A percentile compares a stretch with the other conserved stretches of the same genome.
phyloP scores from a whole-genome alignment of 2,329 filamentous ascomycete genomes.

The Trichoderma sp. region DNA sequence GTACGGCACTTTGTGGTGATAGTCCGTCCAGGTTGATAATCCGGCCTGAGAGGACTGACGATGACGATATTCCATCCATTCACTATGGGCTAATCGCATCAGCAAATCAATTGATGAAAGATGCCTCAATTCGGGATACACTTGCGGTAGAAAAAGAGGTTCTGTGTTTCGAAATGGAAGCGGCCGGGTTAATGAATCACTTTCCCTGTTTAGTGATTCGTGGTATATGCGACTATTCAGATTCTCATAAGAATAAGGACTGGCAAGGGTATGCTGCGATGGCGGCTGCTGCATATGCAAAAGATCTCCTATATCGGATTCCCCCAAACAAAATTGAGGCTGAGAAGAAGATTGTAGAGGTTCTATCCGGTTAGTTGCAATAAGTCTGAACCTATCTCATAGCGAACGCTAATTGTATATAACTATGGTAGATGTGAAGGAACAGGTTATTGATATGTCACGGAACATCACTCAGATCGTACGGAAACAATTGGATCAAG shows the following conservation, averaged over 20 bases:
- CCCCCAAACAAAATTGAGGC: background rate
- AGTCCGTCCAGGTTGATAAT: no score
- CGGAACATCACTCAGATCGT: background rate
- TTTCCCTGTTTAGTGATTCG: background rate
- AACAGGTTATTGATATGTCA: background rate
- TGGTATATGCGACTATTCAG: background rate
- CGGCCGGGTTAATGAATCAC: no score
- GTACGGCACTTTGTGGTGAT: no score
- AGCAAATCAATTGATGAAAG: background rate
- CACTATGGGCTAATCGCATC: background rate
- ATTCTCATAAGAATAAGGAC: background rate
- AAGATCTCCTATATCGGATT: background rate
- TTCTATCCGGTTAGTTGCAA: background rate
- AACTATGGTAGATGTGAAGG: background rate
- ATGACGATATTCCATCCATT: no score
- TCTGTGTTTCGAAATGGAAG: no score
- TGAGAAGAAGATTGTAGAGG: background rate
- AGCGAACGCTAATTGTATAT: background rate
- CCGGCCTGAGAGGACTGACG: no score
- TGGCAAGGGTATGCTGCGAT: background rate
- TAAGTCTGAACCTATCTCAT: background rate
- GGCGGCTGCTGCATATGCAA: background rate
- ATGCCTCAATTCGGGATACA: background rate
- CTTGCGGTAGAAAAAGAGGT: background rate
- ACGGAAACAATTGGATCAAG: background rate